These are phyloP conservation scores for Talaromyces ruber DNA, from an alignment of 495 filamentous ascomycete species.

Conservation along the genomic window DNA sequence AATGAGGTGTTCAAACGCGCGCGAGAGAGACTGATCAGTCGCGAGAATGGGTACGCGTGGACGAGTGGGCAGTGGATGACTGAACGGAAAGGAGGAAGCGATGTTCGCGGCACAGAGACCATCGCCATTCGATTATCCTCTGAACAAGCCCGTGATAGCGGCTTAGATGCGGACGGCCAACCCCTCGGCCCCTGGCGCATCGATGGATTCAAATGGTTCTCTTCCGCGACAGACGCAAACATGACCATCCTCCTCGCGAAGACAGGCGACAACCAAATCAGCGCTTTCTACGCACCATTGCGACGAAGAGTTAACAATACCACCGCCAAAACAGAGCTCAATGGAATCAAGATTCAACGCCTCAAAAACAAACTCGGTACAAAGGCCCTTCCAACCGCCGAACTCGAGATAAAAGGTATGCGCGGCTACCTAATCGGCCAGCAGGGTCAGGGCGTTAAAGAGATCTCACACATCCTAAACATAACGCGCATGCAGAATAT, in stretches of 20 bases:
- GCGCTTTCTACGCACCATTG: slow-evolving; percentile 61
- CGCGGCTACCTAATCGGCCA: slow-evolving; percentile 57
- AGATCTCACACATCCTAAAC: slow-evolving; percentile 58
- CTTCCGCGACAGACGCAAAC: slow-evolving; percentile 62
- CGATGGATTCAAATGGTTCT: slow-evolving; percentile 72
- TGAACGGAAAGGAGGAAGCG: slow-evolving; percentile 65
- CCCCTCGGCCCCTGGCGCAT: slow-evolving; percentile 53
- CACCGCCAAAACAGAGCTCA: slow-evolving; percentile 38
- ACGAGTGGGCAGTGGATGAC: slow-evolving; percentile 86
- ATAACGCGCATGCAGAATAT: slow-evolving; percentile 61
- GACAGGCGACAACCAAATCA: slow-evolving; percentile 43
- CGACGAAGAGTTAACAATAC: slow-evolving; percentile 25
- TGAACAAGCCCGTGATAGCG: slow-evolving; percentile 11
- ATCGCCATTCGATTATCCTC: slow-evolving; percentile 28
- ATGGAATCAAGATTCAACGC: slow-evolving; percentile 59
- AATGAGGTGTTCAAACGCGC: slow-evolving; percentile 40
- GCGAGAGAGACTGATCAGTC: slow-evolving; percentile 43
- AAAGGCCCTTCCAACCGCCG: slow-evolving; percentile 59
- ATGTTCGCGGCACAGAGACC: slow-evolving; percentile 66
- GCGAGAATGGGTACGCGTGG: slow-evolving; percentile 52
- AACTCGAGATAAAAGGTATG: slow-evolving; percentile 52
- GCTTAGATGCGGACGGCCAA: slow-evolving; percentile 22
- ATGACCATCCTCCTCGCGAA: slow-evolving; percentile 65
- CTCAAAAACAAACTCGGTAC: slow-evolving; percentile 67
- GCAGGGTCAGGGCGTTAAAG: slow-evolving; percentile 54